Evolutionary conservation across 768 basidiomycete genomes (phyloP).

Genomic region (Mrakia blollopis): DNA sequence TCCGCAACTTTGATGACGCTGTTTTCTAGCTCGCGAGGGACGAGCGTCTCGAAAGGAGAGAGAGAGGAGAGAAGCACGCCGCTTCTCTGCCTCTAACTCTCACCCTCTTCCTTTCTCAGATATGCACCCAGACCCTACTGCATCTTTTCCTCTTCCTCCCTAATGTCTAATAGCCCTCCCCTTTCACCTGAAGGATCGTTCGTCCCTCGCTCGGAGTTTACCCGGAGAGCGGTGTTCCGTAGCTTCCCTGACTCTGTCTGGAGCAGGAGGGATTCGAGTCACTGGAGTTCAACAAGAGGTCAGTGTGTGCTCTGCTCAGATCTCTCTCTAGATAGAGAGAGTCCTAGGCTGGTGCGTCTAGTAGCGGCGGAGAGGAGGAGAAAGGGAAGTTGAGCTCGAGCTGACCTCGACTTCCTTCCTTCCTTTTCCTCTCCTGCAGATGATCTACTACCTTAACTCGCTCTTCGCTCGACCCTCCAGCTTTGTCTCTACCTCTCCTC

Average conservation of each 20-base stretch:
- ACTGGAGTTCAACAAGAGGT: background rate
- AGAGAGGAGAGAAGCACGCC: no score
- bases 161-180: background rate
- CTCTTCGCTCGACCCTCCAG: slow-evolving; percentile 48
- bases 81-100: background rate
- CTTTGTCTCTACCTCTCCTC: background rate
- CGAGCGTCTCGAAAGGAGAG: no score
- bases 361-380: background rate
- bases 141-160: background rate
- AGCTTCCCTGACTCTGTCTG: background rate
- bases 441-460: slow-evolving; percentile 50
- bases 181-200: slow-evolving; percentile 1
- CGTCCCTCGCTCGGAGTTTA: background rate
- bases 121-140: background rate
- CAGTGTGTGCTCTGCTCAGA: no score
- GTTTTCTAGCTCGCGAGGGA: no score
- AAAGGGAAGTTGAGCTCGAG: background rate
- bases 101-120: background rate
- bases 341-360: no score
- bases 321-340: no score
- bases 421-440: slow-evolving; percentile 41
- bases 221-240: background rate
- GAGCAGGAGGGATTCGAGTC: slow-evolving; percentile 3
- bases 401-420: background rate
- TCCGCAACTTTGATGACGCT: no score